Evolutionary conservation across 257 asterid genomes (phyloP), one percentile per base, ranked within the genome.

Genomic region (Voacanga thouarsii): DNA sequence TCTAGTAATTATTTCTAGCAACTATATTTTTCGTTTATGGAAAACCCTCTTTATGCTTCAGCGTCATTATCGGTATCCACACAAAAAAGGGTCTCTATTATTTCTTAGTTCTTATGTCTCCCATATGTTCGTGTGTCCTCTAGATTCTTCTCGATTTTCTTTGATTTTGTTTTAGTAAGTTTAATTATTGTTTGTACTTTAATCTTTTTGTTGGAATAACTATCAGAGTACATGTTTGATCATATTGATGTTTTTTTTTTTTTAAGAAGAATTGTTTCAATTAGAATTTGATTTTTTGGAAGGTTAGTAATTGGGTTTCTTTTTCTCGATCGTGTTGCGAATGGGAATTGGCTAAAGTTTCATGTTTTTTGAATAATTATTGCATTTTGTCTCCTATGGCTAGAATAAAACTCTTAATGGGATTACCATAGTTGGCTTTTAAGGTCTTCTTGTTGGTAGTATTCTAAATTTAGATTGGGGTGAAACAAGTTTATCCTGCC

Each of bases 71-170:
- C 37, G 37, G 2, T 2, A 33, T 77, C 68, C 69, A 77, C 75
- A 37, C 12, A 33, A 47, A 47, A 61, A 23, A 61, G 75, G n/a
- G 11, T 16, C 45, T 59, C 23, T 39, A 1, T 49, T 66, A 43
- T 74, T 74, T 80, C 65, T 56, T 67, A 43, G 75, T 79, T 53
- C 69, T 5, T 12, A 28, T 50, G 26, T 59, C 33, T 39, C 28
- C 51, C 64, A 19, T 72, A 16, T 41, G 73, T 47, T 45, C 72
- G 3, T 14, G 44, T 43, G 18, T 53, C 28, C 72, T 76, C 28
- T 49, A 44, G 41, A 60, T 47, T 50, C 19, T 67, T 67, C 71
- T 51, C 19, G 41, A 3, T 44, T 45, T 71, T 51, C 16, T 23
- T 55, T 64, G 74, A 73, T 74, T 67, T 76, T 26, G 12, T 23